Conservation (phyloP, 139 green algal genomes). For the Picochlorum sp. region DNA sequence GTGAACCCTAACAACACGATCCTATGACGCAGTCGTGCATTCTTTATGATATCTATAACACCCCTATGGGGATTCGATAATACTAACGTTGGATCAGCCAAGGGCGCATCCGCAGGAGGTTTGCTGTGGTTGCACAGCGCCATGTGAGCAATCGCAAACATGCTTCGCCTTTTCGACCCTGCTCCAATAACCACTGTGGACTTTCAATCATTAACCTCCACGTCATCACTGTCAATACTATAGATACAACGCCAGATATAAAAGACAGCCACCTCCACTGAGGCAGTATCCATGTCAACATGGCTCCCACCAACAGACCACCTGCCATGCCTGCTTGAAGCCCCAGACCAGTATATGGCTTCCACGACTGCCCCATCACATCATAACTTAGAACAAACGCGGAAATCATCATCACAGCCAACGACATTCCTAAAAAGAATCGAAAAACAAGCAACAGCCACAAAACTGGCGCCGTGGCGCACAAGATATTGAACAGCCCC, state of each 20-base stretch:
- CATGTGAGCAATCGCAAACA: slow-evolving; percentile 35
- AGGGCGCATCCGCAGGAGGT: slow-evolving; percentile 33
- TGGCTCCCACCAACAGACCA: slow-evolving; percentile 21
- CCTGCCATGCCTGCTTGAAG: slow-evolving; percentile 22
- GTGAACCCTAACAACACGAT: slow-evolving; percentile 12
- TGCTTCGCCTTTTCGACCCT: slow-evolving; percentile 49
- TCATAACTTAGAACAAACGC: slow-evolving; percentile 45
- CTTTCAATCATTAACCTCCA: slow-evolving; percentile 44
- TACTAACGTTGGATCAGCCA: slow-evolving; percentile 23
- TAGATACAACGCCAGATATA: slow-evolving; percentile 18
- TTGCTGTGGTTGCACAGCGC: slow-evolving; percentile 40
- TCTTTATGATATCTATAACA: slow-evolving; percentile 27
- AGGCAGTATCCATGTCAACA: slow-evolving; percentile 40
- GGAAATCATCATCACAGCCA: slow-evolving; percentile 35
- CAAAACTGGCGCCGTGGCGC: slow-evolving; percentile 27
- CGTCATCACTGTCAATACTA: slow-evolving; percentile 16
- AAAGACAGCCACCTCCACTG: slow-evolving; percentile 34
- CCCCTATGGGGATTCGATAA: slow-evolving; percentile 22
- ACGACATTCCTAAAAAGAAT: slow-evolving; percentile 35
- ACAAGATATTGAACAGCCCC: slow-evolving; percentile 7
- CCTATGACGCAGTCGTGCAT: slow-evolving; percentile 23
- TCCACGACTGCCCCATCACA: slow-evolving; percentile 40
- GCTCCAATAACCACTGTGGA: slow-evolving; percentile 46
- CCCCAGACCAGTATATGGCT: slow-evolving; percentile 24
- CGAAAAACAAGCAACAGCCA: slow-evolving; percentile 39